Evolutionary conservation across 441 rosid species (phyloP), one percentile per base, ranked within the genome.

Genomic region (Adansonia gregorii): DNA sequence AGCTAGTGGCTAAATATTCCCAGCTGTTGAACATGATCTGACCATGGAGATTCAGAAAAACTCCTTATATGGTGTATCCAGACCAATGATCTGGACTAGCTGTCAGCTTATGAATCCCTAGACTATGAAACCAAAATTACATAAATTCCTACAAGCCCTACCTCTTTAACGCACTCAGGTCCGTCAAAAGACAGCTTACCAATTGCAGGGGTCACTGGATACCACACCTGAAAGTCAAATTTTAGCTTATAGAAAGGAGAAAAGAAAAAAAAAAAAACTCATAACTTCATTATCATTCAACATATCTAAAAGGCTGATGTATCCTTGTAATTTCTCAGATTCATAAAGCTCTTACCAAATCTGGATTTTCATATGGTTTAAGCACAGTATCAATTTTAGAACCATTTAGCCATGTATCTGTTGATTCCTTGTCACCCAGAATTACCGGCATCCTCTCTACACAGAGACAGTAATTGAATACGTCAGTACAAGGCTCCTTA

Each of bases 391-490:
- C 86, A 15, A 85, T 74, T 68, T 86, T 89, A 74, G 89, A 86
- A 84, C 82, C 89, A 78, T 80, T 84, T 27, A 95, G 81, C 98
- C 97, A 95, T 35, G 83, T 77, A 72, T 92, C 94, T 7, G 81
- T 74, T 39, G 93, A 87, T 76, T 66, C 92, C 86, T 91, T 89
- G 81, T 87, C 90, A 31, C 91, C 90, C 69, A 95, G 83, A 79
- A 95, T 91, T 35, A 93, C 92, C 24, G 97, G 98, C 94, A 95
- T 95, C 88, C 98, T 86, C 76, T 92, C 98, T 93, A 72, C 65
- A 64, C 5, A 61, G 73, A 11, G 64, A 19, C 75, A 72, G 17
- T 55, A 72, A 72, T 39, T n/a, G 49, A 35, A 72, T 54, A 12
- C 54, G 41, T 68, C 5, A 67, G 45, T 52, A 8, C 2, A 14